phyloP scores from a whole-genome alignment of 768 basidiomycete genomes.

The Lanmaoa rubissima region DNA sequence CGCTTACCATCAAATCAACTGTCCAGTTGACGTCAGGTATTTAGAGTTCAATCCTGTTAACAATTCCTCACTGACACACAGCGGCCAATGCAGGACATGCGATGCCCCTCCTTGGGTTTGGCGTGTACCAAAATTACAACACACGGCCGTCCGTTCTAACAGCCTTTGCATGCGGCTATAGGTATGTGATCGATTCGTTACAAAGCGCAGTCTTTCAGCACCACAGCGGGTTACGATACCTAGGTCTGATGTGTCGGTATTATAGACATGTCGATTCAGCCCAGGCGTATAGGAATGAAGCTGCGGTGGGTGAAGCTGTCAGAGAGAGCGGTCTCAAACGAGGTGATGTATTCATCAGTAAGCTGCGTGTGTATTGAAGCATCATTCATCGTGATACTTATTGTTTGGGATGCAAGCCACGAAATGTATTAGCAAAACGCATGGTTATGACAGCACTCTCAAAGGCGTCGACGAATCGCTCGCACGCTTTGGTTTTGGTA shows the following conservation, averaged over 20 bases:
- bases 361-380: slow-evolving; percentile 15
- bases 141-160: slow-evolving; percentile 54
- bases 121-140: slow-evolving; percentile 66
- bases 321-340: slow-evolving; percentile 54
- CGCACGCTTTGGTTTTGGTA: slow-evolving; percentile 56
- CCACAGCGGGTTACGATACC: background rate
- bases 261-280: slow-evolving; percentile 73
- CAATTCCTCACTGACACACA: background rate
- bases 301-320: slow-evolving; percentile 57
- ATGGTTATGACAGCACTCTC: slow-evolving; percentile 62
- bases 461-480: slow-evolving; percentile 62
- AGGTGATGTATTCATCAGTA: slow-evolving; percentile 71
- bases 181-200: slow-evolving; percentile 32
- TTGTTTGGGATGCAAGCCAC: slow-evolving; percentile 46
- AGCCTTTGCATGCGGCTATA: slow-evolving; percentile 67
- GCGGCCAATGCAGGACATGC: slow-evolving; percentile 39
- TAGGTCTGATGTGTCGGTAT: background rate
- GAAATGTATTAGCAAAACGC: slow-evolving; percentile 55
- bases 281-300: slow-evolving; percentile 65
- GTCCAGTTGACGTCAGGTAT: slow-evolving; percentile 38
- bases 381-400: slow-evolving; percentile 1
- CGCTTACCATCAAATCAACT: slow-evolving; percentile 31
- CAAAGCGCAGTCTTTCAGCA: background rate
- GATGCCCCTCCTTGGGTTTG: slow-evolving; percentile 70
- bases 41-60: slow-evolving; percentile 10